A percentile compares a stretch with the other conserved stretches of the same genome.
Conservation (phyloP, 2,329 filamentous ascomycete species). For the Calycina herbarum region DNA sequence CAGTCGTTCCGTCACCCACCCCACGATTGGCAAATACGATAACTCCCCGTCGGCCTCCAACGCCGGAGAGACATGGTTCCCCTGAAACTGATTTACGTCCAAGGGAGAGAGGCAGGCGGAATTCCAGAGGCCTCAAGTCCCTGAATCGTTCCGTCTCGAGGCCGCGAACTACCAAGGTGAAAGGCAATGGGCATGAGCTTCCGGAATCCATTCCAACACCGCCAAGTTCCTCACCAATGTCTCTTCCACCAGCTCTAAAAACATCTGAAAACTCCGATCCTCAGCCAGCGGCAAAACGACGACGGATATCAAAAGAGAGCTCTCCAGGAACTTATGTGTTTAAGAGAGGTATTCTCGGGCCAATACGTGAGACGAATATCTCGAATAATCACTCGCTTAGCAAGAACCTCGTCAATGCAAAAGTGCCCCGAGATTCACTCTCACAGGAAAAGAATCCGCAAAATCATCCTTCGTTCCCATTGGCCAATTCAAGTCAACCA, state of each 20-base stretch:
- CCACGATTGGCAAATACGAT: neutral
- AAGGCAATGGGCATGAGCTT: neutral
- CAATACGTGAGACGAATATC: conserved; percentile 3
- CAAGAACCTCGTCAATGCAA: neutral
- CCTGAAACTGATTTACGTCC: neutral
- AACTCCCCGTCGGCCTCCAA: neutral
- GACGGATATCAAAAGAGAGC: neutral
- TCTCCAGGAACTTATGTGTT: conserved; percentile 3
- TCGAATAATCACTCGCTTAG: conserved; percentile 10
- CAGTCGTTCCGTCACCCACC: neutral
- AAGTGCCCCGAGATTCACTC: too few relatives aligned
- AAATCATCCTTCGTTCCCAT: neutral
- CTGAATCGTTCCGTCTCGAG: conserved; percentile 4
- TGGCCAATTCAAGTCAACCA: neutral
- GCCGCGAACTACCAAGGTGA: neutral
- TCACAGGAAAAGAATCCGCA: neutral
- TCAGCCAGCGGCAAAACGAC: neutral
- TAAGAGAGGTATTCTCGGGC: conserved; percentile 11
- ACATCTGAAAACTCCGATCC: neutral
- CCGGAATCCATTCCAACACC: neutral
- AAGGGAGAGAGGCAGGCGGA: conserved; percentile 1
- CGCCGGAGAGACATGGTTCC: neutral
- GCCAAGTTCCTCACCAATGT: neutral
- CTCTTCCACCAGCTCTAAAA: neutral
- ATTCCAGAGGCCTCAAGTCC: neutral